Base-by-base conservation (phyloP, 1,139 yeast genomes). In the Kodamaea derodonti region DNA sequence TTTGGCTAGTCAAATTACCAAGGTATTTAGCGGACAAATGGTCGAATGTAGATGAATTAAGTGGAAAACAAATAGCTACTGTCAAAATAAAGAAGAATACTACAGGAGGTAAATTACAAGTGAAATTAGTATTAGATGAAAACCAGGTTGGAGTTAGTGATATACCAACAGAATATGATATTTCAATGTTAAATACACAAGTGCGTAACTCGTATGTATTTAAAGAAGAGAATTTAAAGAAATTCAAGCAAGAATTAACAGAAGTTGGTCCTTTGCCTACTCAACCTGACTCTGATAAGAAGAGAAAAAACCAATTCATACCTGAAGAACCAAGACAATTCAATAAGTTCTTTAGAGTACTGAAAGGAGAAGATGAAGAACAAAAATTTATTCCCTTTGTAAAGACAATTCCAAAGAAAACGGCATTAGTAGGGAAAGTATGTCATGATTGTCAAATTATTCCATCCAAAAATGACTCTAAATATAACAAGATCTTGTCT, bases 1-100 rank as follows among this genome's bases (percentile, higher is more conserved):
- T 92, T 28, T 92, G 98, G 98, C 67, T 92, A 20, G 95, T 92
- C 18, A 78, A 95, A 48, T 65, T 92, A 48, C 97, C 98, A 4
- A 78, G 85, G 51, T 88, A 87, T 52, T 67, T 92, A 42, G 84
- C 95, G 32, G 88, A 83, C 34, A 72, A 76, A 46, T 88, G 97
- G 95, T 74, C 80, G 37, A 72, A 82, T 42, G 72, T 77, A 30
- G 78, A 72, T 12, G 65, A 65, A 25, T 60, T 84, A 40, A 70
- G 78, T 39, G 94, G 96, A 2, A 79, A 83, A 49, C 82, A 80
- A 44, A 63, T 92, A 42, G 98, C 97, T 9, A 79, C 78, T 45
- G 86, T 92, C 18, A 79, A 84, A 51, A 85, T 90, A 40, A 74
- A 75, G 45, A 72, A 74, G 44, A 63, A 65, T 33, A 51, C 51